Percentiles rank a stretch among this genome's conserved stretches.
These are phyloP conservation scores for Hericium erinaceus DNA, from an alignment of 768 basidiomycete genomes.

Conservation along the genomic window DNA sequence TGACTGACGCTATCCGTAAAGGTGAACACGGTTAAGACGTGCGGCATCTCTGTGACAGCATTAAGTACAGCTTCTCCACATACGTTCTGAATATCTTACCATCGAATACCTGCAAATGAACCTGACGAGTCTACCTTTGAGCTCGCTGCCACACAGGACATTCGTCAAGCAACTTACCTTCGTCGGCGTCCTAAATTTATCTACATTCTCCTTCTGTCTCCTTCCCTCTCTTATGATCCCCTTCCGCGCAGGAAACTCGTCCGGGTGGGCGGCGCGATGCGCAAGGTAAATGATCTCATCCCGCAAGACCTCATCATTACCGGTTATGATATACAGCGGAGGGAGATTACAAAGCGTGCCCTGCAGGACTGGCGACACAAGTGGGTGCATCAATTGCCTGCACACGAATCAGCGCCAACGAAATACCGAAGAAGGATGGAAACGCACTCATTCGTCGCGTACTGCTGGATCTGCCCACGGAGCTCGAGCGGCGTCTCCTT, in stretches of 20 bases:
- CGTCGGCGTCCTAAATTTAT: conserved; percentile 43
- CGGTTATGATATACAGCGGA: conserved; percentile 64
- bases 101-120: conserved; percentile 71
- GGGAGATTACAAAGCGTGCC: conserved; percentile 70
- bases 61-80: not conserved
- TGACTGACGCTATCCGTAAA: conserved; percentile 46
- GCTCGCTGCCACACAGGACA: conserved; percentile 11
- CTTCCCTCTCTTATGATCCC: conserved; percentile 37
- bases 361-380: conserved; percentile 65
- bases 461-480: conserved; percentile 65
- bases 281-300: conserved; percentile 76
- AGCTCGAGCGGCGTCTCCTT: conserved; percentile 36
- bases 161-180: conserved; percentile 24
- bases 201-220: conserved; percentile 43
- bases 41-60: conserved; percentile 46
- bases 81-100: conserved; percentile 29
- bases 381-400: conserved; percentile 55
- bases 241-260: conserved; percentile 48
- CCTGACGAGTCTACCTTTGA: conserved; percentile 30
- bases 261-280: conserved; percentile 71
- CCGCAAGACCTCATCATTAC: conserved; percentile 64
- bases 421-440: not conserved
- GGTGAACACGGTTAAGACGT: conserved; percentile 65
- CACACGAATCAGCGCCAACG: not conserved
- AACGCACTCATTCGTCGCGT: conserved; percentile 62